Base-by-base conservation (phyloP, 169 alveolate genomes). In the Cryptosporidium ubiquitum region DNA sequence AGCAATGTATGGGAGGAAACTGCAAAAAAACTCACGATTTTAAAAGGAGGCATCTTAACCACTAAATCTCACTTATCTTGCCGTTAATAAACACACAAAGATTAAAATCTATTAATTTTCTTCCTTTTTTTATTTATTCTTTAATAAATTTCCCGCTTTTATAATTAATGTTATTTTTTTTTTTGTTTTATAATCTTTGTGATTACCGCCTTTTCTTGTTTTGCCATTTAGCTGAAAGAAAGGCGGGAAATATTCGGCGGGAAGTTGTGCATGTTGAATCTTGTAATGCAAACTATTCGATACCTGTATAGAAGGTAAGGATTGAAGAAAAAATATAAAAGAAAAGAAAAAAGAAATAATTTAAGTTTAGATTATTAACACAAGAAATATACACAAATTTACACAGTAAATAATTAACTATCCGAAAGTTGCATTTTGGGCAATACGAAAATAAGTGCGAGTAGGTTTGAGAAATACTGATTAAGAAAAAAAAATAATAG, bases 191-290 rank as follows among this genome's bases (percentile, higher is more conserved):
- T 52, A 12, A n/a, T 20, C 14, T 6, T 26, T 2, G 0, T n/a
- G 20, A 23, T 49, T 55, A 18, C 66, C 66, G 66, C 66, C 66
- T 23, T 55, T 26, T 7, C 0, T 20, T 55, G 7, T 6, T 3
- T 0, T 3, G 5, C 66, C 29, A 55, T 16, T n/a, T 55, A 35
- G 66, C 66, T n/a, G n/a, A 55, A 26, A 26, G 66, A 26, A 47
- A 55, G 66, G 66, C 66, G 44, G 84, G 79, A 23, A 14, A 0
- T 18, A n/a, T 18, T 3, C 6, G 61, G 79, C 79, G 79, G 79
- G 79, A 14, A 35, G 9, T 3, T 23, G 40, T 68, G 79, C 79
- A 68, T 68, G 79, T n/a, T 68, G 33, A 68, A 68, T 68, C 79
- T 68, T 40, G 55, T 20, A 68, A 68, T 68, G 51, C 14, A 49